A percentile compares a stretch with the other conserved stretches of the same genome.
Evolutionary conservation across 2,329 filamentous ascomycete species (phyloP).

Genomic region (Thelonectria olida): DNA sequence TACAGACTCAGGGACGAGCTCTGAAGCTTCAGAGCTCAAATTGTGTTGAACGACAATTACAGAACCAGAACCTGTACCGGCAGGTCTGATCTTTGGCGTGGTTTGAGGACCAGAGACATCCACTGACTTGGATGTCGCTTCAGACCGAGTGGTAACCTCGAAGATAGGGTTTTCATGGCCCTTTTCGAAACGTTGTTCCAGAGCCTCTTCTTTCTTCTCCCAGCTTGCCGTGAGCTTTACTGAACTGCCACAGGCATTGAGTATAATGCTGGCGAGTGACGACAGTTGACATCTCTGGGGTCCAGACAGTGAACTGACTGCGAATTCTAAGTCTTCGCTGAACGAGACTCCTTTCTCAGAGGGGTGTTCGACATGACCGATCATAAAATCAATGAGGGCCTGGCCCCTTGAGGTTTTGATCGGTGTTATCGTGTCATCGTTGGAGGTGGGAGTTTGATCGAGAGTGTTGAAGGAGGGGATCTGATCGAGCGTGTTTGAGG

Average conservation of each 20-base stretch:
- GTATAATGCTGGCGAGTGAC: not conserved
- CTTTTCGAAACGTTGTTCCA: not conserved
- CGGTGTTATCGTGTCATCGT: no score
- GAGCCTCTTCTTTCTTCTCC: not conserved
- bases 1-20: not conserved
- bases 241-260: not conserved
- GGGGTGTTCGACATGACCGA: not conserved
- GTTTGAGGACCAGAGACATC: no score
- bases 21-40: not conserved
- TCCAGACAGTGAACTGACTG: not conserved
- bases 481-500: no score
- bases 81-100: no score
- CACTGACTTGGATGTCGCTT: not conserved
- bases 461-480: no score
- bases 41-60: not conserved
- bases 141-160: no score
- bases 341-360: not conserved
- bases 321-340: not conserved
- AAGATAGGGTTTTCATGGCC: not conserved
- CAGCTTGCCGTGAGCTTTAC: not conserved
- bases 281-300: not conserved
- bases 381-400: not conserved
- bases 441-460: no score
- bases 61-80: no score
- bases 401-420: not conserved